phyloP scores from a whole-genome alignment of 2,329 filamentous ascomycete genomes.

The Monilinia polystroma region DNA sequence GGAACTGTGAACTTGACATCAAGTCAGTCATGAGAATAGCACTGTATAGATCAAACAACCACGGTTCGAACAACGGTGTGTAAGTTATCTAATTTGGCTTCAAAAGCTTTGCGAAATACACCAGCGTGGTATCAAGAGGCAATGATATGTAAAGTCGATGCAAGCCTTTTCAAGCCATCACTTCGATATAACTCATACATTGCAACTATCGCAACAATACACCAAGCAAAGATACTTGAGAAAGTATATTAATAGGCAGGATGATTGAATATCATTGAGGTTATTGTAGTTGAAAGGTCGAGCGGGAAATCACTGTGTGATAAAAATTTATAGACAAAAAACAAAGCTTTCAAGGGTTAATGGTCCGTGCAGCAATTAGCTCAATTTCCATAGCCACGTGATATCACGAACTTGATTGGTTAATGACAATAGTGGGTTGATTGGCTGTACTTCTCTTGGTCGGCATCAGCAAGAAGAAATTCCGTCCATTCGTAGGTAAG shows the following conservation, averaged over 20 bases:
- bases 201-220: background rate
- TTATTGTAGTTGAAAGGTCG: background rate
- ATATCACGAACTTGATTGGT: background rate
- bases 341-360: background rate
- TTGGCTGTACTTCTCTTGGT: too few species aligned
- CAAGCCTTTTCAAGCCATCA: background rate
- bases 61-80: background rate
- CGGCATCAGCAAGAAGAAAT: too few species aligned
- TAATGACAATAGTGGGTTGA: too few species aligned
- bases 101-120: background rate
- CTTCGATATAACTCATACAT: background rate
- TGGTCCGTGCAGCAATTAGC: constrained; percentile 6
- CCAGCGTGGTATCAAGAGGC: background rate
- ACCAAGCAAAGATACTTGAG: background rate
- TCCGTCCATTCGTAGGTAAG: too few species aligned
- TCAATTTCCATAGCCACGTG: background rate
- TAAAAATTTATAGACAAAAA: background rate
- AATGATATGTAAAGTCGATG: background rate
- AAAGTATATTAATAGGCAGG: background rate
- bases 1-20: background rate
- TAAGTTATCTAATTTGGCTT: background rate
- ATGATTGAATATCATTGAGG: background rate
- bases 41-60: background rate
- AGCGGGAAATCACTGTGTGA: background rate
- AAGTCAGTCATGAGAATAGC: background rate